Percentiles rank a stretch among this genome's conserved stretches.
These are phyloP conservation scores for Brassica incana DNA, from an alignment of 345 rosid species.

Conservation along the genomic window DNA sequence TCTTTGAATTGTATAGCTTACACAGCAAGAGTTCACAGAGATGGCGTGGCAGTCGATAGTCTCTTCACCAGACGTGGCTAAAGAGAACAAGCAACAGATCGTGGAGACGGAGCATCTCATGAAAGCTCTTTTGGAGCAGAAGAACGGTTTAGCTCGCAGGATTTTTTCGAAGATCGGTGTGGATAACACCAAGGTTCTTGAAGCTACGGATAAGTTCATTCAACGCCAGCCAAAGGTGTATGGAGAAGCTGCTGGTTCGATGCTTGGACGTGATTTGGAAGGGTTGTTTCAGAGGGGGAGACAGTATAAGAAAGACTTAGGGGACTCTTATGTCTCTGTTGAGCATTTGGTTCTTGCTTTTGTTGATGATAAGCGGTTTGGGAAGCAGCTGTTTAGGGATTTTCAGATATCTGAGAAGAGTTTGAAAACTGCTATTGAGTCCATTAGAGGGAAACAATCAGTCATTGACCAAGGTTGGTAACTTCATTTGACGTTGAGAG, in stretches of 20 bases:
- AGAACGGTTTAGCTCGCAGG: conserved; percentile 97
- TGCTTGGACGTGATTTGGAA: conserved; percentile 97
- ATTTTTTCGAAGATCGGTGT: conserved; percentile 82
- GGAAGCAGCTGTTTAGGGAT: conserved; percentile 82
- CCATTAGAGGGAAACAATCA: conserved; percentile 93
- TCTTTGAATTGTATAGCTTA: conserved; percentile 51
- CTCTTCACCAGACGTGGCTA: conserved; percentile 91
- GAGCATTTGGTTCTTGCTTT: conserved; percentile 96
- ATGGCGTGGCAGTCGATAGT: conserved; percentile 99
- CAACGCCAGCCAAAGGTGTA: conserved; percentile 97
- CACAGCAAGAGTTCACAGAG: conserved; percentile 94
- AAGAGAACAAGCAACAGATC: conserved; percentile 94
- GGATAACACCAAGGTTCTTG: conserved; percentile 86
- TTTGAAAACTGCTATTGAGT: conserved; percentile 80
- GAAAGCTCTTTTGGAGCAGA: conserved; percentile 94
- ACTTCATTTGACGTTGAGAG: neutral
- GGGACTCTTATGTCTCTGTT: conserved; percentile 90
- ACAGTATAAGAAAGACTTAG: conserved; percentile 81
- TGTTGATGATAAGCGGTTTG: conserved; percentile 79
- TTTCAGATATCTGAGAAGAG: conserved; percentile 66
- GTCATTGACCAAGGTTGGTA: conserved; percentile 88
- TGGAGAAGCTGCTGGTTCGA: conserved; percentile 86
- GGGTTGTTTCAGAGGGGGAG: conserved; percentile 76
- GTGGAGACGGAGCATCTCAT: conserved; percentile 97
- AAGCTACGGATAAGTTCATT: conserved; percentile 83